A percentile compares a stretch with the other conserved stretches of the same genome.
These are phyloP conservation scores for Teunomyces pallodes DNA, from an alignment of 805 yeast genomes.

Conservation along the genomic window DNA sequence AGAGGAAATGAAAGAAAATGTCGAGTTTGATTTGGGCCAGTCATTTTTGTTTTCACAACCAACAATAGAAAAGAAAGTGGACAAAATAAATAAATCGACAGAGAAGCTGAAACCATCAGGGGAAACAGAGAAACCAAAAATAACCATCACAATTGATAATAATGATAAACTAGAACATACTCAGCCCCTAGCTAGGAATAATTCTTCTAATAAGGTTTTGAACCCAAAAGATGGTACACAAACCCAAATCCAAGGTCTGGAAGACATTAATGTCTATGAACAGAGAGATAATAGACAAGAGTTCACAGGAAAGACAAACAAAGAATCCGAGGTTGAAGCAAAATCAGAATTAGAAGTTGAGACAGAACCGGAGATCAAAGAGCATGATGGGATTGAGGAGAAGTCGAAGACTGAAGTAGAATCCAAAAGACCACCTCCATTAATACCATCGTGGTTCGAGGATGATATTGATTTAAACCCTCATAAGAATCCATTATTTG, in stretches of 20 bases:
- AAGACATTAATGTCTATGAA: not conserved
- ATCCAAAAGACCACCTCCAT: not conserved
- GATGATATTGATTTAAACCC: slow-evolving; percentile 4
- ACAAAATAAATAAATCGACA: slow-evolving; percentile 50
- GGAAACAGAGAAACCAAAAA: slow-evolving; percentile 2
- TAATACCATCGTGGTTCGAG: slow-evolving; percentile 28
- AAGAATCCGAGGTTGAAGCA: not conserved
- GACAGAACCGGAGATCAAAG: not conserved
- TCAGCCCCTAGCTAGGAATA: not conserved
- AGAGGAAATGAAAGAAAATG: not conserved
- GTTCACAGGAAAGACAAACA: not conserved
- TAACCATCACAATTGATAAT: not conserved
- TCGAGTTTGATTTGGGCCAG: slow-evolving; percentile 3
- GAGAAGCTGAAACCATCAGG: slow-evolving; percentile 18
- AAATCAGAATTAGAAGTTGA: not conserved
- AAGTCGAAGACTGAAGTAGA: not conserved
- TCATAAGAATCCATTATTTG: not conserved
- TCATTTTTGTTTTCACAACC: slow-evolving; percentile 17
- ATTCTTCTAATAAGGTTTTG: not conserved
- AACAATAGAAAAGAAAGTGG: slow-evolving; percentile 48
- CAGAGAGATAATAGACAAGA: not conserved
- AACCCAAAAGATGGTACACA: not conserved
- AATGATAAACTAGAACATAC: too few species aligned
- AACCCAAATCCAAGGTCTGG: too few species aligned
- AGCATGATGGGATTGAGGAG: too few species aligned